phyloP scores from a whole-genome alignment of 768 basidiomycete species.

The Pisolithus albus region DNA sequence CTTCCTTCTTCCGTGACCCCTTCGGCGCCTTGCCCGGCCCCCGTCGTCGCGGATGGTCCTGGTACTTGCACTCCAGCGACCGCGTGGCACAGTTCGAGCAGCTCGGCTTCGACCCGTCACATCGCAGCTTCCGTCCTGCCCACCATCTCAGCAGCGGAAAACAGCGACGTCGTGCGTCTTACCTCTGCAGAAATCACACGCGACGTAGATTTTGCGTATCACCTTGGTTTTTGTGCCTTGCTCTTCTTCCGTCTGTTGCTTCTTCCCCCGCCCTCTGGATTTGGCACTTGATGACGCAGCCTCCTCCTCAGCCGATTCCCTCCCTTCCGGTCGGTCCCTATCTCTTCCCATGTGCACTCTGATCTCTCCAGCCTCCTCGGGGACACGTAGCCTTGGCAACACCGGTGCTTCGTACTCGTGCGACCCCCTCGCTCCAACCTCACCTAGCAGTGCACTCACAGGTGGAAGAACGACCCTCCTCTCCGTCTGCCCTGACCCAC shows the following conservation, averaged over 20 bases:
- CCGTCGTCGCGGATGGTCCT: conserved; percentile 45
- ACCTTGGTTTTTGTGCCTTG: conserved; percentile 20
- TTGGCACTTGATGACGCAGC: neutral
- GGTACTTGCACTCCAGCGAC: conserved; percentile 47
- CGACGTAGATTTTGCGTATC: conserved; percentile 36
- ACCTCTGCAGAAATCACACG: conserved; percentile 79
- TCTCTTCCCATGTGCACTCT: conserved; percentile 1
- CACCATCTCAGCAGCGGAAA: neutral
- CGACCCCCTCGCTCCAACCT: conserved; percentile 14
- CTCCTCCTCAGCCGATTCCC: conserved; percentile 1
- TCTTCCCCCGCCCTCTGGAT: conserved; percentile 14
- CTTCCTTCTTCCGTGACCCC: conserved; percentile 40
- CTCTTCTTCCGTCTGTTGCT: conserved; percentile 8
- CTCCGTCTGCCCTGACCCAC: conserved; percentile 8
- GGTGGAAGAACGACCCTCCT: conserved; percentile 23
- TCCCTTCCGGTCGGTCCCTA: conserved; percentile 13
- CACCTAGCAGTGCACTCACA: conserved; percentile 19
- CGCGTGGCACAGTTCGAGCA: conserved; percentile 60
- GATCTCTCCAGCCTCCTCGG: conserved; percentile 9
- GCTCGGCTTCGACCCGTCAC: conserved; percentile 57
- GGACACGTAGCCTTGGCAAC: conserved; percentile 25
- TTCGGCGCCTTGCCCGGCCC: conserved; percentile 73
- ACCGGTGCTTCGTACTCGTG: conserved; percentile 19
- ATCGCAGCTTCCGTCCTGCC: conserved; percentile 67
- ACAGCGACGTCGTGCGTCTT: conserved; percentile 14